phyloP scores from a whole-genome alignment of 352 stramenopile species.

The Thraustochytrium sp. region DNA sequence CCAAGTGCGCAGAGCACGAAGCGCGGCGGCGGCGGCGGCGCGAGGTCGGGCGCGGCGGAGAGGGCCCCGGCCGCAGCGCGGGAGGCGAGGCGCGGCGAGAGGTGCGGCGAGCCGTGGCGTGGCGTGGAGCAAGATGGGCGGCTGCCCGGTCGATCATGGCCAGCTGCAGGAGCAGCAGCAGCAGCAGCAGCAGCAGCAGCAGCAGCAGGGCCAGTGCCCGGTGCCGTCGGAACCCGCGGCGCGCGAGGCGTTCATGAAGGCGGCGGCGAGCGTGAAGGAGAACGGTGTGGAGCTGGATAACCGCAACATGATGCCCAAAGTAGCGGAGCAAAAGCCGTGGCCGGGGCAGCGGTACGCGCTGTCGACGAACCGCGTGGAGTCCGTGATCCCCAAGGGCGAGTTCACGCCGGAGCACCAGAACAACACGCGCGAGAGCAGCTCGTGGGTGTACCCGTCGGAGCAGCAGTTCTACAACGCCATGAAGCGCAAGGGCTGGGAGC shows the following conservation, averaged over 20 bases:
- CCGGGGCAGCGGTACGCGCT: not conserved
- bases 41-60: too few relatives aligned
- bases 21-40: too few relatives aligned
- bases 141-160: conserved; percentile 1
- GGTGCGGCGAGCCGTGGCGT: too few relatives aligned
- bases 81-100: too few relatives aligned
- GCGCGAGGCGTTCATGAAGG: not conserved
- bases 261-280: not conserved
- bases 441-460: conserved; percentile 93
- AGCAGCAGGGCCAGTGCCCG: not conserved
- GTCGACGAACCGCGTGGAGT: conserved; percentile 1
- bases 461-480: conserved; percentile 97
- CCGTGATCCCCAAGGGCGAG: conserved; percentile 33
- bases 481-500: conserved; percentile 89
- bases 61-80: too few relatives aligned
- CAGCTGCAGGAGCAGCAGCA: not conserved
- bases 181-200: too few relatives aligned
- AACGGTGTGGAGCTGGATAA: not conserved
- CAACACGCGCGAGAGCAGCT: conserved; percentile 14
- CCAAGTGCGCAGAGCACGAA: too few relatives aligned
- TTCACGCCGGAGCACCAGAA: conserved; percentile 32
- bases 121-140: too few relatives aligned
- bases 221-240: not conserved
- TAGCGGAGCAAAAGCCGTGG: conserved; percentile 28
- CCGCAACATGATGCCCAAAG: conserved; percentile 23